Base-by-base conservation (phyloP, 2,329 filamentous ascomycete species). In the Delphinella strobiligena region DNA sequence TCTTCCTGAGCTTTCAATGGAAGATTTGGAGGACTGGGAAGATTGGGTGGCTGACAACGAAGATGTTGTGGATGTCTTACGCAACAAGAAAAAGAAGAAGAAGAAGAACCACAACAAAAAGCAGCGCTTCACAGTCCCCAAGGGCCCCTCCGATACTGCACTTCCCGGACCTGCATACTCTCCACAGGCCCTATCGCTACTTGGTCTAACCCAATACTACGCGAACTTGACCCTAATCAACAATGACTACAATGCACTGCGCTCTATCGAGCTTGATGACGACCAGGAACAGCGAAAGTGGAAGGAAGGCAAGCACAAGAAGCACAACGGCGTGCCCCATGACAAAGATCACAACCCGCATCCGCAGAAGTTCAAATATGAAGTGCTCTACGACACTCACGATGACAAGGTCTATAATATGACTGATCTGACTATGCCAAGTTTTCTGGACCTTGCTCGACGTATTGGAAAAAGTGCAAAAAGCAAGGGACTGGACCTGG, bases 201-300 rank as follows among this genome's bases (percentile, higher is more conserved):
- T 81, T 3, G 78, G 84, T 4, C 95, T 86, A 59, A 86, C 78
- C 3, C 91, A 98, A 53, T 95, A 93, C 60, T 95, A 78, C 59
- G 87, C 89, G 45, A 98, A 98, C 58, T 65, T 98, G n/a, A 96
- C 89, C 0, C 65, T 75, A 43, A 80, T 94, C 61, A 93, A 96
- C 62, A 83, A 87, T 50, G 75, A 82, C 44, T 69, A 78, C 35
- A 53, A 60, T 2, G 12, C 22, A 12, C 8, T 59, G 57, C 7
- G 22, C 5, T n/a, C n/a, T n/a, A n/a, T n/a, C n/a, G n/a, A n/a
- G n/a, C n/a, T n/a, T n/a, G 42, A 50, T 11, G 36, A 42, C 5
- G 46, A 45, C 2, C 47, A 61, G 4, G 53, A 58, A 2, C 47
- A 22, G 8, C 27, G 36, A 5, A 68, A 67, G 45, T 82, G 80